Evolutionary conservation across 2,329 filamentous ascomycete species (phyloP).

Genomic region (Fusarium stilboides): DNA sequence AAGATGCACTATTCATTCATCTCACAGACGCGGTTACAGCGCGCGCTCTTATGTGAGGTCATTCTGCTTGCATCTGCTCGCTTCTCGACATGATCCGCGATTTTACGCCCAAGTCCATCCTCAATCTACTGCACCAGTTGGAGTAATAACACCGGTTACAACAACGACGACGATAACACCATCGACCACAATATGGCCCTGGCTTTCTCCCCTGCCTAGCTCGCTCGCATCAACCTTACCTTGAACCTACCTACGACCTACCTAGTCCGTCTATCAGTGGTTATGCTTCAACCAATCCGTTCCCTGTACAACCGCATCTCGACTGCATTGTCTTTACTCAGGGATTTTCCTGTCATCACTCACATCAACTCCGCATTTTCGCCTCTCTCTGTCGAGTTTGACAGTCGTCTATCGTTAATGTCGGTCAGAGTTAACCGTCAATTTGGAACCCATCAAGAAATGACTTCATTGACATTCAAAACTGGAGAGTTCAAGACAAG

Average conservation of each 20-base stretch:
- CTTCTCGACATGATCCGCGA: constrained; percentile 7
- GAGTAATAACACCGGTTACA: constrained; percentile 30
- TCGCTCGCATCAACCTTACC: constrained; percentile 40
- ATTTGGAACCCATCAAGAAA: constrained; percentile 1
- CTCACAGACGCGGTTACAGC: constrained; percentile 12
- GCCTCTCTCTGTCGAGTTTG: constrained; percentile 16
- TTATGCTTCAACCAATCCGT: constrained; percentile 30
- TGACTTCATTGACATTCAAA: constrained; percentile 5
- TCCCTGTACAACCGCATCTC: constrained; percentile 33
- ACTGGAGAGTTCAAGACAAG: constrained; percentile 16
- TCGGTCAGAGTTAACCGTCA: constrained; percentile 4
- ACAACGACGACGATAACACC: constrained; percentile 31
- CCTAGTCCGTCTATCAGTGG: constrained; percentile 25
- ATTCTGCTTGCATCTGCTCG: constrained; percentile 3
- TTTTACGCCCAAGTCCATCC: constrained; percentile 3
- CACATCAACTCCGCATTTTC: constrained; percentile 30
- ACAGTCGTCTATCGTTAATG: constrained; percentile 14
- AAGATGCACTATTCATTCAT: constrained; percentile 9
- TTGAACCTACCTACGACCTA: not conserved
- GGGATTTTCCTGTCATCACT: constrained; percentile 28
- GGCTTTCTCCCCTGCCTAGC: constrained; percentile 35
- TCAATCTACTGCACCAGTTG: constrained; percentile 23
- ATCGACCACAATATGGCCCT: constrained; percentile 36
- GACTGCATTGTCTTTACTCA: constrained; percentile 22
- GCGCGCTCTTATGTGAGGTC: constrained; percentile 15